These are phyloP conservation scores for Biscutella auriculata DNA, from an alignment of 441 rosid genomes.

Conservation along the genomic window DNA sequence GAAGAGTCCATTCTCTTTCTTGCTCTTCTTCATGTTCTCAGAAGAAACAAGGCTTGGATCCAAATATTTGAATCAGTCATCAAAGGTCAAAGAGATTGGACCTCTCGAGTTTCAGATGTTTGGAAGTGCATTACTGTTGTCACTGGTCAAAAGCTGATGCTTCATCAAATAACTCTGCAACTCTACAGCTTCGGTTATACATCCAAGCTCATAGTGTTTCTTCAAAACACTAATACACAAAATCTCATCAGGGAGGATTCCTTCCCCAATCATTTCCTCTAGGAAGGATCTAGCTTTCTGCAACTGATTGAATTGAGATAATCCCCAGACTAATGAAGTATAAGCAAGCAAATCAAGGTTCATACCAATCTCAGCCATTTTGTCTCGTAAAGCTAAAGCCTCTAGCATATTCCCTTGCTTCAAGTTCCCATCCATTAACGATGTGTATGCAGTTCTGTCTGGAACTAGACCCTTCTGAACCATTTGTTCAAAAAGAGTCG, in stretches of 20 bases:
- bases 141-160: constrained; percentile 29
- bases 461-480: constrained; percentile 31
- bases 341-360: constrained; percentile 61
- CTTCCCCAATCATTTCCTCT: constrained; percentile 51
- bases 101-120: constrained; percentile 18
- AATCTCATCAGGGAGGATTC: constrained; percentile 48
- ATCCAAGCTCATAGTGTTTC: constrained; percentile 51
- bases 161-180: constrained; percentile 39
- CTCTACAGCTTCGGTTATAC: constrained; percentile 35
- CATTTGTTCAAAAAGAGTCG: constrained; percentile 41
- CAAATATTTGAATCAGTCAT: neutral
- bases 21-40: constrained; percentile 3
- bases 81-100: constrained; percentile 2
- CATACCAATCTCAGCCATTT: constrained; percentile 46
- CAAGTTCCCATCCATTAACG: constrained; percentile 50
- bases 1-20: constrained; percentile 4
- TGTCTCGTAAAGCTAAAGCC: constrained; percentile 37
- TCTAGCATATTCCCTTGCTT: constrained; percentile 48
- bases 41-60: constrained; percentile 14
- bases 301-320: constrained; percentile 40
- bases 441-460: constrained; percentile 46
- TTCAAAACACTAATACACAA: constrained; percentile 40
- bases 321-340: constrained; percentile 57
- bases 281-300: constrained; percentile 40
- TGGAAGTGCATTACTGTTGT: constrained; percentile 20